Evolutionary conservation across 2,329 filamentous ascomycete species (phyloP), one percentile per base, ranked within the genome.

Genomic region (Aspergillus pseudoglaucus): DNA sequence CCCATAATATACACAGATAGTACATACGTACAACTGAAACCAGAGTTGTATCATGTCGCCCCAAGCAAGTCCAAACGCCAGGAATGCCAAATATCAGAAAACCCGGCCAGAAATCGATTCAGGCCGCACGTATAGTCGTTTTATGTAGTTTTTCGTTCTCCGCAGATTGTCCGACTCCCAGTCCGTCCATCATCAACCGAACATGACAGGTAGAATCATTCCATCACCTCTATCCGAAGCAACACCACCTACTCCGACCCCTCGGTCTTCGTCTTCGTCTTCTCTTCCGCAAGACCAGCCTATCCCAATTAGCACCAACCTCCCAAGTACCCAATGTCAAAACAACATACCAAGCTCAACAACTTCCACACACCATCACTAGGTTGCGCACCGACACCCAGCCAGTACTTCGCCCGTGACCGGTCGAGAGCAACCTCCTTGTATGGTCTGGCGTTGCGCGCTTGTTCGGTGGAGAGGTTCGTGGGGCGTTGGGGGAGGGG

Each of bases 371-470:
- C 88, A 3, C 88, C 84, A 58, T 96, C 88, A 53, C 87, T 90
- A 8, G 93, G 93, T 73, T 98, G 93, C 47, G 93, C 93, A 1
- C 93, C 93, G 3, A 97, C 91, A 66, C 93, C 93, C 32, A 98
- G 78, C 93, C 93, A 98, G 75, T 98, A 98, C 69, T 86, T 85
- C 48, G 91, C 87, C 51, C 93, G 78, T 56, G 81, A 75, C 6
- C 80, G 75, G 69, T 98, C 93, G 12, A 98, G 78, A 62, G 88
- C 84, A 65, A 98, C 87, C 58, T 97, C 90, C 72, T 98, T 98
- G 75, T 87, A 88, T 47, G 87, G 79, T 49, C 83, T 81, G 15
- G 82, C 81, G n/a, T 78, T 59, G 46, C 64, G 62, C 25, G 68
- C 62, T 54, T 69, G 66, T 54, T 75, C 74, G 38, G 77, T 69